A percentile compares a stretch with the other conserved stretches of the same genome.
Conservation (phyloP, 202 grass and related monocot genomes). For the Hordeum pubiflorum region DNA sequence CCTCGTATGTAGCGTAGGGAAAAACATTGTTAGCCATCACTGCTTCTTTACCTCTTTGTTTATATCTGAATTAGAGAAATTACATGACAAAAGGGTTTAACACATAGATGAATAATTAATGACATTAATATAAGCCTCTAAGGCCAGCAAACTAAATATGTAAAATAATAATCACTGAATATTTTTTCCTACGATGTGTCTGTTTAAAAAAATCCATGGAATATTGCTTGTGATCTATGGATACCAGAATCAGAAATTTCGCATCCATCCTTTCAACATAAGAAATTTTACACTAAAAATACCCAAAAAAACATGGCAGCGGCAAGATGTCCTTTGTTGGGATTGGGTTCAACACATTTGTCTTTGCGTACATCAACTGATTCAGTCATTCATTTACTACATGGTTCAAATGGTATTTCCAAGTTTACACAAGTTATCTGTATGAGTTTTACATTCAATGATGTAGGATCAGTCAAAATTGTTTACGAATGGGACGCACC, state of each 20-base stretch:
- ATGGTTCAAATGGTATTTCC: neutral
- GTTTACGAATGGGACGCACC: neutral
- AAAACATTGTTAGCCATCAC: constrained; percentile 83
- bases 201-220: neutral
- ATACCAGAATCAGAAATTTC: constrained; percentile 1
- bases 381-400: constrained; percentile 7
- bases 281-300: constrained; percentile 1
- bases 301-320: constrained; percentile 2
- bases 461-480: neutral
- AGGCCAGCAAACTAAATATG: constrained; percentile 18
- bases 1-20: constrained; percentile 83
- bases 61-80: constrained; percentile 68
- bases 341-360: neutral
- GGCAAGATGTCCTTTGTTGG: neutral
- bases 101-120: constrained; percentile 17
- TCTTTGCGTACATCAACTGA: neutral
- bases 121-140: constrained; percentile 16
- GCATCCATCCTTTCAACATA: neutral
- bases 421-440: neutral
- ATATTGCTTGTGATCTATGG: neutral
- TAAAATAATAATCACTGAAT: neutral
- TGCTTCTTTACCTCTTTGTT: constrained; percentile 93
- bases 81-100: neutral
- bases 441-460: neutral
- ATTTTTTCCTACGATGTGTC: neutral